Base-by-base conservation (phyloP, 768 basidiomycete species). In the Boletus bicolor region DNA sequence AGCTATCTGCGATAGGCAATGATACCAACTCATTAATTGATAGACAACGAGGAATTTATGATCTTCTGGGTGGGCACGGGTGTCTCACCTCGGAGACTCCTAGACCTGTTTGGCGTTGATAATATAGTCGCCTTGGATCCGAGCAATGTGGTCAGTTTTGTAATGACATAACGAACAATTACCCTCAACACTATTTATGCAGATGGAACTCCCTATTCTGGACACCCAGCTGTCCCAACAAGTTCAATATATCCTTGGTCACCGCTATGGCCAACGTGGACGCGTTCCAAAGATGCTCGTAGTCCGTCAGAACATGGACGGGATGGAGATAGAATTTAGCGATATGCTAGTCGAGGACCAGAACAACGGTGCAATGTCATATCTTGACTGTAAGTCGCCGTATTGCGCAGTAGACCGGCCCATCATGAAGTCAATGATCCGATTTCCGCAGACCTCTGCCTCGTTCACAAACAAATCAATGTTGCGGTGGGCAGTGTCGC, bases 301-400 rank as follows among this genome's bases (percentile, higher is more conserved):
- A 28, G 91, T 91, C 0, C 82, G 97, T 9, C 97, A 98, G 69
- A 92, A 97, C 67, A 77, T 94, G 69, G 97, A 99, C 66, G 96
- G 84, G 12, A 76, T 84, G 49, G 96, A 99, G 75, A 82, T 98
- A 44, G 97, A 98, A 71, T 98, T 96, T 65, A 90, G 89, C 60
- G 97, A 99, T 73, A 90, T 97, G 90, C 79, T 99, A 12, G 85
- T 97, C 26, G 97, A 99, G 75, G 97, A 99, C 72, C 83, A 88
- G 69, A 99, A 99, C 67, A 97, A 96, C 64, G 94, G 91, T n/a
- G 88, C 87, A 0, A 82, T 95, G 84, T 87, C 91, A 1, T 97
- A 96, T 73, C 72, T 86, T 6, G 93, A 97, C 68, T 94, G 93
- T 96, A 64, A 60, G 86, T 78, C 7, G 44, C 43, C 38, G 53